Conservation (phyloP, 495 filamentous ascomycete genomes). For the Aspergillus saccharolyticus region DNA sequence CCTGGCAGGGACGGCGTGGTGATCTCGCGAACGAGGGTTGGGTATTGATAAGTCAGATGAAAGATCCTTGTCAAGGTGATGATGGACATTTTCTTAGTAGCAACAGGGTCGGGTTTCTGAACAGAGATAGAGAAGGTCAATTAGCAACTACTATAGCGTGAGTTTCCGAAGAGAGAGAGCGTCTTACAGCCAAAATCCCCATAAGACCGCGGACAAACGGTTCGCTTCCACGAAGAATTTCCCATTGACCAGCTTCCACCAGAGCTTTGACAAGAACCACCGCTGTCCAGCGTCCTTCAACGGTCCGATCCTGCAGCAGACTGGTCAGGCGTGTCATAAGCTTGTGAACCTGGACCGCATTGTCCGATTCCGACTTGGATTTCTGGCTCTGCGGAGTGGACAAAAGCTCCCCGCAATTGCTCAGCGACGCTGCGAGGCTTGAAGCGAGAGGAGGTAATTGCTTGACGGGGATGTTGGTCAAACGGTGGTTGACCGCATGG, state of each 20-base stretch:
- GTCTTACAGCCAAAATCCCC: slow-evolving; percentile 58
- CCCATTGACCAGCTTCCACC: slow-evolving; percentile 76
- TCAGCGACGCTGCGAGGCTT: slow-evolving; percentile 54
- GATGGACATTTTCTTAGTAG: slow-evolving; percentile 66
- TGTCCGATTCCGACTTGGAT: slow-evolving; percentile 56
- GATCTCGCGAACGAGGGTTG: slow-evolving; percentile 78
- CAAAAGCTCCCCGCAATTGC: slow-evolving; percentile 55
- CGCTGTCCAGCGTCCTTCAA: slow-evolving; percentile 69
- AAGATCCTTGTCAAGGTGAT: slow-evolving; percentile 78
- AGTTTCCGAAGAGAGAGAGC: neutral
- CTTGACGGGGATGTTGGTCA: slow-evolving; percentile 57
- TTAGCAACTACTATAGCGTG: slow-evolving; percentile 8
- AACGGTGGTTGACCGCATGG: slow-evolving; percentile 60
- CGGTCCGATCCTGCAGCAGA: slow-evolving; percentile 64
- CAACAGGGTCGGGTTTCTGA: slow-evolving; percentile 68
- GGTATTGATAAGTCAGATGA: slow-evolving; percentile 71
- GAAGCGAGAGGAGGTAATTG: slow-evolving; percentile 61
- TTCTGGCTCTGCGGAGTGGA: slow-evolving; percentile 43
- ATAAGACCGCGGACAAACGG: slow-evolving; percentile 71
- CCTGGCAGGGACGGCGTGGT: slow-evolving; percentile 74
- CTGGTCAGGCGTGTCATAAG: slow-evolving; percentile 71
- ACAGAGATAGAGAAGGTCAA: neutral
- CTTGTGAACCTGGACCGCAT: slow-evolving; percentile 63
- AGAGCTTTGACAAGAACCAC: slow-evolving; percentile 73
- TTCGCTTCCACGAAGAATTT: slow-evolving; percentile 62